Percentiles rank a stretch among this genome's conserved stretches.
Evolutionary conservation across 352 stramenopile species (phyloP).

Genomic region (Pythium dissotocum): DNA sequence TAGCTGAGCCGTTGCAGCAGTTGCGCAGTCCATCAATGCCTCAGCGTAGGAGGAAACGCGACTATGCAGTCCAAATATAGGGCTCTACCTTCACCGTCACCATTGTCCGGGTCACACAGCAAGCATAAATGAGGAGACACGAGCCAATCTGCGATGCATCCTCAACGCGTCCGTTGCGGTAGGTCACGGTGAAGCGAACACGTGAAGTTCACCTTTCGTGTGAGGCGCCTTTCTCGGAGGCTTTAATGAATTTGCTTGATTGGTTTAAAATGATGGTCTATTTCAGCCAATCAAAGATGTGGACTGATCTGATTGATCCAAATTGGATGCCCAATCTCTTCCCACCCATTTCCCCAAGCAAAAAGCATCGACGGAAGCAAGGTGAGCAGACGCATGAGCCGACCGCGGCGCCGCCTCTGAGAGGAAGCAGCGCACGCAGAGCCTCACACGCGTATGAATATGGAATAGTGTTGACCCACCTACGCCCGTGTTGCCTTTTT

Average conservation of each 20-base stretch:
- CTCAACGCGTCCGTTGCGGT: too few relatives aligned
- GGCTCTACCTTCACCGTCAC: not conserved
- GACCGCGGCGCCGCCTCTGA: not conserved
- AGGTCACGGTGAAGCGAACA: too few relatives aligned
- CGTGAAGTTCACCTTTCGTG: too few relatives aligned
- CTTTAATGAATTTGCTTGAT: not conserved
- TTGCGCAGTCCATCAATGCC: not conserved
- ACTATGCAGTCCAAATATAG: not conserved
- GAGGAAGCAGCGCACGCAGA: not conserved
- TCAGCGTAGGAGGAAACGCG: not conserved
- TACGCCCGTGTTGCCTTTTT: not conserved
- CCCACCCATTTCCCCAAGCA: slow-evolving; percentile 27
- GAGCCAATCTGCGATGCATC: too few relatives aligned
- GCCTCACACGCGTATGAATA: not conserved
- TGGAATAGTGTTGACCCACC: not conserved
- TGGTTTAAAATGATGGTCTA: slow-evolving; percentile 13
- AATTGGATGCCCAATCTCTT: slow-evolving; percentile 23
- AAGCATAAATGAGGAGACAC: too few relatives aligned
- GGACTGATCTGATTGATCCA: slow-evolving; percentile 14
- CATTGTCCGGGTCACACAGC: not conserved
- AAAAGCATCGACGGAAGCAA: slow-evolving; percentile 11
- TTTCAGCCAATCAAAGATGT: slow-evolving; percentile 22
- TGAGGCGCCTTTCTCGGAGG: not conserved
- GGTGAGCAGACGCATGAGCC: slow-evolving; percentile 14
- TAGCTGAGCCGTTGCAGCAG: not conserved